Base-by-base conservation (phyloP, 139 green algal species). In the Gonium pectorale region DNA sequence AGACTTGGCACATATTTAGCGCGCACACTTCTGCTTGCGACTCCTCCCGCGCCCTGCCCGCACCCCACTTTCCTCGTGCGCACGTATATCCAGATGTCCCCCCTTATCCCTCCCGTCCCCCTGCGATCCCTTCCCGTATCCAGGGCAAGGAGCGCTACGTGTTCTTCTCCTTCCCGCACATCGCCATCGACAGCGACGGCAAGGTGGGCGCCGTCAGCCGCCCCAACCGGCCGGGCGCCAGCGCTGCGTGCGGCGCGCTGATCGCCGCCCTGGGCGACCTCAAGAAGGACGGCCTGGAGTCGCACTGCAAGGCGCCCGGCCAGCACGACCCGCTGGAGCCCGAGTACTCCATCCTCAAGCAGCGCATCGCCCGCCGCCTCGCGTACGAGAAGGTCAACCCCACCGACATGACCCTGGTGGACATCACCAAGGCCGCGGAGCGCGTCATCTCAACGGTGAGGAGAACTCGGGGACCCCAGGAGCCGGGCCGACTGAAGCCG, bases 141-240 rank as follows among this genome's bases (percentile, higher is more conserved):
- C 51, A 86, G 35, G 92, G 92, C 67, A 94, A 93, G 87, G 92
- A 95, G 79, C 88, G 92, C 35, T 95, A 97, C 72, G 92, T 98
- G 33, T 97, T 98, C 89, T 96, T 97, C 80, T 94, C 92, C 79
- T 96, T 97, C 86, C 95, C 95, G 17, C 95, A 98, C 91, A 96
- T 98, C 80, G 92, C 90, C 83, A 95, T 98, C 43, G 92, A 96
- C 83, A 85, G 69, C 69, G 69, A 73, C 0, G 93, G 93, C 71
- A 81, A 89, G n/a, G 82, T 96, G 31, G 95, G 94, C 72, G 52
- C 64, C 72, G 93, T 97, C 67, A 86, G 79, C n/a, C 93, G 88
- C 37, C 88, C 88, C 63, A 88, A 88, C 80, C 86, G 90, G 49
- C 79, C 88, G 37, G 85, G 77, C 41, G 71, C 82, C 35, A 87